A percentile compares a stretch with the other conserved stretches of the same genome.
These are phyloP conservation scores for Acrocalymma vagum DNA, from an alignment of 2,329 filamentous ascomycete species.

Conservation along the genomic window DNA sequence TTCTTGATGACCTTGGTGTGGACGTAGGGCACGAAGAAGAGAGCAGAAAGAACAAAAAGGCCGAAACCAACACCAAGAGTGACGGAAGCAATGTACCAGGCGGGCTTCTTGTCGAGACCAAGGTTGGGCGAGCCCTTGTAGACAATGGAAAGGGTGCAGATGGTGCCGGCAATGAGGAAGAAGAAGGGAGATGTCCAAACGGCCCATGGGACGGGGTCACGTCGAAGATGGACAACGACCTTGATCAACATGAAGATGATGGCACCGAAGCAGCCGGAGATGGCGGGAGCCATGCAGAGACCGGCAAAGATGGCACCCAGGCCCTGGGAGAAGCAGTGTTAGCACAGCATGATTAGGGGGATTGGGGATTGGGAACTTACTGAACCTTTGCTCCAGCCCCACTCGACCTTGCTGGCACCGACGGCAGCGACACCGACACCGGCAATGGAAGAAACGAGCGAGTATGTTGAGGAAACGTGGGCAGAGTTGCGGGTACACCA, in stretches of 20 bases:
- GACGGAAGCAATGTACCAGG: constrained; percentile 72
- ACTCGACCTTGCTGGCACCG: constrained; percentile 63
- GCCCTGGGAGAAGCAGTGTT: constrained; percentile 56
- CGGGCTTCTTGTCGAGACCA: constrained; percentile 70
- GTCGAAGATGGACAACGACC: constrained; percentile 73
- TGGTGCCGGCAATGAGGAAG: constrained; percentile 77
- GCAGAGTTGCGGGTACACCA: constrained; percentile 79
- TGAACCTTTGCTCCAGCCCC: constrained; percentile 70
- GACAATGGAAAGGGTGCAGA: constrained; percentile 80
- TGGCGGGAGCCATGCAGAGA: constrained; percentile 74
- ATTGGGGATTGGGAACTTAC: background rate
- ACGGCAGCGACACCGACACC: constrained; percentile 63
- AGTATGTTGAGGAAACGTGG: constrained; percentile 68
- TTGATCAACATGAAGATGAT: constrained; percentile 79
- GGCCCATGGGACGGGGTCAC: constrained; percentile 75
- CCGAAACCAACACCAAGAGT: constrained; percentile 71
- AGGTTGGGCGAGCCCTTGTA: constrained; percentile 81
- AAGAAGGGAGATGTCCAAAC: constrained; percentile 78
- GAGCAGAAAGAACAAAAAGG: constrained; percentile 64
- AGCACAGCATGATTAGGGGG: background rate
- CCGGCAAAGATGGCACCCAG: constrained; percentile 70
- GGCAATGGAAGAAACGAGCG: constrained; percentile 58
- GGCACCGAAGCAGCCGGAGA: constrained; percentile 71
- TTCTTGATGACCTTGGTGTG: constrained; percentile 73
- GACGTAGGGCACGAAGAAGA: constrained; percentile 79